These are phyloP conservation scores for Lagenaria siceraria DNA, from an alignment of 306 rosid genomes.

Conservation along the genomic window DNA sequence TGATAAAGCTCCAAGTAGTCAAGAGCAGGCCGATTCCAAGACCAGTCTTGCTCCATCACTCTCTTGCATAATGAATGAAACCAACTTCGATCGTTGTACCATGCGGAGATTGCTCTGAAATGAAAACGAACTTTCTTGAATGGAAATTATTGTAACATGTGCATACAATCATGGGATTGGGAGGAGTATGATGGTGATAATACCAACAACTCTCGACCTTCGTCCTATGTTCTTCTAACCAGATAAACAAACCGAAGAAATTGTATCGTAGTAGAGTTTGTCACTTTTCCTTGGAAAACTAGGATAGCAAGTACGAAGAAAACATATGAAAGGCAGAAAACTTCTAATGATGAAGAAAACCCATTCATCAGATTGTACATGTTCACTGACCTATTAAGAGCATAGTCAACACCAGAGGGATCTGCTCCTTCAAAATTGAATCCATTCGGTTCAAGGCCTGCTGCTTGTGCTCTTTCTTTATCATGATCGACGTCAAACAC, in stretches of 20 bases:
- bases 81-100: constrained; percentile 78
- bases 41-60: constrained; percentile 99
- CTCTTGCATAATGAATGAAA: constrained; percentile 67
- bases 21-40: constrained; percentile 97
- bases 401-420: constrained; percentile 72
- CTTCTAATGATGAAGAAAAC: background rate
- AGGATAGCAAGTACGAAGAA: background rate
- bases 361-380: background rate
- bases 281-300: background rate
- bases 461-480: constrained; percentile 65
- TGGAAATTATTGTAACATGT: background rate
- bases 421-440: constrained; percentile 91
- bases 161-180: background rate
- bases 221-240: background rate
- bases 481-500: constrained; percentile 78
- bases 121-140: background rate
- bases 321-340: background rate
- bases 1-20: constrained; percentile 94
- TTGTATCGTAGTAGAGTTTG: background rate
- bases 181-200: background rate
- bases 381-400: constrained; percentile 65
- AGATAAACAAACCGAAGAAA: background rate
- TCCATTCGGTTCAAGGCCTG: constrained; percentile 85
- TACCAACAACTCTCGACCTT: background rate
- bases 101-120: constrained; percentile 77